Base-by-base conservation (phyloP, 176 grass and related monocot species). In the Oryza brachyantha region DNA sequence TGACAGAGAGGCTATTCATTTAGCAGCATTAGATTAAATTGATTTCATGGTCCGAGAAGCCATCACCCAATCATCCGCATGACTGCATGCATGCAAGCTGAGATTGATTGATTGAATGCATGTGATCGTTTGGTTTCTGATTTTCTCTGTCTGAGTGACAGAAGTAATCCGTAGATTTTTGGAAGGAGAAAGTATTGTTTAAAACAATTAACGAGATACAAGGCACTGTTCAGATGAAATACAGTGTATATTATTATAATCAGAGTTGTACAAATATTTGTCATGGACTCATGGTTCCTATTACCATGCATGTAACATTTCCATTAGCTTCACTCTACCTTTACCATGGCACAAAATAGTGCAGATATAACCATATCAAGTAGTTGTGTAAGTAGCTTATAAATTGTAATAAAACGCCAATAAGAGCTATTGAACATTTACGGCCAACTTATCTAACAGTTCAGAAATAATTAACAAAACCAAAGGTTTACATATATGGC, bases 391-490 rank as follows among this genome's bases (percentile, higher is more conserved):
- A 79, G 14, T 24, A 31, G 64, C 31, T 70, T 75, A 50, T 69
- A 61, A 29, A 66, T 67, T 19, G 43, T 46, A 46, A 16, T 46
- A 46, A 13, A 46, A 50, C 11, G 42, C 67, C 67, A 55, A 43
- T 13, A 74, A 75, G 5, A 78, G 5, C n/a, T 76, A 21, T 69
- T 81, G 9, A 75, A 65, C 19, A 40, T 83, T 75, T 68, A 59
- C 34, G 72, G 66, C 21, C 27, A 58, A 31, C 0, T 37, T 54
- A 68, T 75, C 69, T 78, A 55, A 65, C 17, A 72, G 45, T 81
- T 59, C 14, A 24, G 27, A 71, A 50, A 68, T 13, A 68, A 25
- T 29, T 24, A 75, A 64, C n/a, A 55, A 7, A 24, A 61, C 35
- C 41, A 19, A 61, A 55, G 21, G 13, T 83, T 7, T 36, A 50